A percentile compares a stretch with the other conserved stretches of the same genome.
Conservation (phyloP, 345 rosid species). For the Gossypium arboreum region DNA sequence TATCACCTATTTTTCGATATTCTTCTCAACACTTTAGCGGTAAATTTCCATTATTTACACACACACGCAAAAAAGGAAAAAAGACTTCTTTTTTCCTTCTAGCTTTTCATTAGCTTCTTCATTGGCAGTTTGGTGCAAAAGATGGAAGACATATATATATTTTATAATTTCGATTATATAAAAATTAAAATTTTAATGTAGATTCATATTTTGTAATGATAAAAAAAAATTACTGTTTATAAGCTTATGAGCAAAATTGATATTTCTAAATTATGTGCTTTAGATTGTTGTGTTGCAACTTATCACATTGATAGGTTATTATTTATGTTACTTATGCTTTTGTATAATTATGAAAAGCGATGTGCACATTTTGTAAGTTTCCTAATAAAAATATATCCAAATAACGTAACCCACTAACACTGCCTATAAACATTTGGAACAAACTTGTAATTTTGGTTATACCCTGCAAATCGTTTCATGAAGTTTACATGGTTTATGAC, state of each 20-base stretch:
- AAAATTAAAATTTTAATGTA: no score
- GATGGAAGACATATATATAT: no score
- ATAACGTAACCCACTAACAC: not conserved
- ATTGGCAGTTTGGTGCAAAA: no score
- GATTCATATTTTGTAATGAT: no score
- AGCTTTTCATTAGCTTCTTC: no score
- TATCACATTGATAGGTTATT: not conserved
- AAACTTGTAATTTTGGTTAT: not conserved
- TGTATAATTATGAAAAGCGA: slow-evolving; percentile 6
- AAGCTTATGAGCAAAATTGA: not conserved
- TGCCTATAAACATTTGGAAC: not conserved
- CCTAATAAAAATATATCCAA: not conserved
- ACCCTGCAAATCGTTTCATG: not conserved
- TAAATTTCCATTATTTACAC: no score
- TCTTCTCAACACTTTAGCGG: no score
- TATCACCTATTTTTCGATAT: not conserved
- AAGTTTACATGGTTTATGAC: not conserved
- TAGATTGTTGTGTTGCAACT: not conserved
- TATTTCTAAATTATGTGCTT: not conserved
- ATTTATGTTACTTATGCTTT: not conserved
- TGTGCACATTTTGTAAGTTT: slow-evolving; percentile 2
- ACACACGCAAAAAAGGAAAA: no score
- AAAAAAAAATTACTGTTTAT: not conserved
- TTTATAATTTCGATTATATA: no score
- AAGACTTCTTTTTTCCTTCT: no score